Percentiles rank a stretch among this genome's conserved stretches.
phyloP scores from a whole-genome alignment of 768 basidiomycete genomes.

The Suillus alpinus region DNA sequence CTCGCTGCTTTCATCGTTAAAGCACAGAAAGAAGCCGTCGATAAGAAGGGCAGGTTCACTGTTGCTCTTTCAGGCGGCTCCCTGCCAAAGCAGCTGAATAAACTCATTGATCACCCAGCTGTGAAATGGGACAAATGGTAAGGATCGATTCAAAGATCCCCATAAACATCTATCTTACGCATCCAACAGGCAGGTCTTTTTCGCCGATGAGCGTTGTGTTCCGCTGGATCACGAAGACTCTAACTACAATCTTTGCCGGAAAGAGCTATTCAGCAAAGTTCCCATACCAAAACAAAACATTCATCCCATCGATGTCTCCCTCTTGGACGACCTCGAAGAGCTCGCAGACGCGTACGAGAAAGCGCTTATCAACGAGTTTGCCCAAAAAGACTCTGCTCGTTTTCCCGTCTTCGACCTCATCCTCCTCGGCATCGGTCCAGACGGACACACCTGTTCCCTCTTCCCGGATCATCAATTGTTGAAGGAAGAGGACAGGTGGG shows the following conservation, averaged over 20 bases:
- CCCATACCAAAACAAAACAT: conserved; percentile 76
- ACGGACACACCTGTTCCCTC: conserved; percentile 97
- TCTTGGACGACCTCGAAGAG: conserved; percentile 74
- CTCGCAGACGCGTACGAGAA: conserved; percentile 80
- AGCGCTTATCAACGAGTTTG: conserved; percentile 86
- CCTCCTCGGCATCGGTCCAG: conserved; percentile 93
- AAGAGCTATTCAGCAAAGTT: conserved; percentile 77
- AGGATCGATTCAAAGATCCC: conserved; percentile 20
- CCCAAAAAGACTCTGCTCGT: conserved; percentile 87
- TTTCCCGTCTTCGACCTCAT: conserved; percentile 98
- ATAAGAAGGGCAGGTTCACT: conserved; percentile 87
- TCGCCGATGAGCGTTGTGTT: conserved; percentile 94
- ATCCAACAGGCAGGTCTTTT: conserved; percentile 86
- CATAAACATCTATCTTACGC: neutral
- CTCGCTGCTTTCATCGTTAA: conserved; percentile 83
- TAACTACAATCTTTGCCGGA: conserved; percentile 76
- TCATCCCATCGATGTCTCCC: conserved; percentile 71
- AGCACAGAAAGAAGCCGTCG: conserved; percentile 85
- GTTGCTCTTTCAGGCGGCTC: conserved; percentile 93
- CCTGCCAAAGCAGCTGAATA: conserved; percentile 76
- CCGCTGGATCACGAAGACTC: conserved; percentile 92
- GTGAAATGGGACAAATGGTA: conserved; percentile 96
- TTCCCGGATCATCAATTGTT: conserved; percentile 93
- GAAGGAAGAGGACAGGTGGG: conserved; percentile 88
- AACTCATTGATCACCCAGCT: conserved; percentile 58